phyloP scores from a whole-genome alignment of 164 flowering plant genomes.

The Umbellularia californica region DNA sequence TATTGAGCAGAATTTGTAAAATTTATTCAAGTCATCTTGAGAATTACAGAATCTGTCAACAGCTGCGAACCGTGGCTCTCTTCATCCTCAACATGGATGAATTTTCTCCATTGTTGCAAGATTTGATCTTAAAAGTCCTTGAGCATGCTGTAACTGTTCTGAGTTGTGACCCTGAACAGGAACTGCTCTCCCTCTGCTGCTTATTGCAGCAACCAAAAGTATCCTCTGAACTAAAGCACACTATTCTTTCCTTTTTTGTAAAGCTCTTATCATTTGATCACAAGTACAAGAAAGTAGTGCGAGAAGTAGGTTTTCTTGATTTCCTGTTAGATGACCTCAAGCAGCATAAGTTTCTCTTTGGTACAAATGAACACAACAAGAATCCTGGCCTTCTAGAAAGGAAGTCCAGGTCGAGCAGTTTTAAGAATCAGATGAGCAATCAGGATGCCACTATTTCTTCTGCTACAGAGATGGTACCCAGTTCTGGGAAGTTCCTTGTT shows the following conservation, averaged over 20 bases:
- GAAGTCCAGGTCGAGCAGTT: constrained; percentile 67
- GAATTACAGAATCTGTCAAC: constrained; percentile 88
- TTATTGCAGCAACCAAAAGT: constrained; percentile 78
- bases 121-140: constrained; percentile 82
- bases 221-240: constrained; percentile 74
- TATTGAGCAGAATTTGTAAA: constrained; percentile 86
- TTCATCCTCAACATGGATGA: constrained; percentile 87
- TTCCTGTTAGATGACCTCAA: constrained; percentile 88
- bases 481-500: constrained; percentile 71
- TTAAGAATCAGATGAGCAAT: constrained; percentile 74
- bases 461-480: constrained; percentile 67
- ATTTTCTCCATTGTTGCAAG: constrained; percentile 81
- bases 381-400: constrained; percentile 40
- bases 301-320: constrained; percentile 96
- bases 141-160: constrained; percentile 99
- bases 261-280: constrained; percentile 95
- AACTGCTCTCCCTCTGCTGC: constrained; percentile 91
- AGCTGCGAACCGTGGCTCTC: constrained; percentile 87
- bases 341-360: constrained; percentile 66
- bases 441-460: constrained; percentile 80
- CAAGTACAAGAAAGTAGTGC: constrained; percentile 87
- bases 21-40: constrained; percentile 92
- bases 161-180: constrained; percentile 96
- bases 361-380: constrained; percentile 48
- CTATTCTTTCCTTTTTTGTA: constrained; percentile 84